These are phyloP conservation scores for Piloderma croceum DNA, from an alignment of 768 basidiomycete genomes.

Conservation along the genomic window DNA sequence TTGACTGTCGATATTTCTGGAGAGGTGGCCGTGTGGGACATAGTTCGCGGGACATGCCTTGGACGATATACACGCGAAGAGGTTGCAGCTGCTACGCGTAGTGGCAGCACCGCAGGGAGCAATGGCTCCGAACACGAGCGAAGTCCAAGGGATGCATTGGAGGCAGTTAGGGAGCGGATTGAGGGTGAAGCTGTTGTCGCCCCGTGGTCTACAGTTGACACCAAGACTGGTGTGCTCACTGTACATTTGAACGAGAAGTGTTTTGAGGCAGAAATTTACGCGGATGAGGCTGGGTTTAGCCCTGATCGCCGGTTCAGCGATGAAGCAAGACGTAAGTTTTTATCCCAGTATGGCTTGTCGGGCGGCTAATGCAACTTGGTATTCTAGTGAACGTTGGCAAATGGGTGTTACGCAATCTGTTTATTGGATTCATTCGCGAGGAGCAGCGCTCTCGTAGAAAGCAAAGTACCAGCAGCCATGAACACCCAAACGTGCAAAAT, in stretches of 20 bases:
- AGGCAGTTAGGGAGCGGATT: constrained; percentile 83
- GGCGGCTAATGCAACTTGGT: constrained; percentile 6
- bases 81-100: constrained; percentile 50
- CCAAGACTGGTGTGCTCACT: constrained; percentile 81
- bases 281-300: constrained; percentile 79
- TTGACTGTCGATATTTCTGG: constrained; percentile 87
- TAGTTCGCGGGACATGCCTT: constrained; percentile 69
- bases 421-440: constrained; percentile 70
- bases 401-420: constrained; percentile 85
- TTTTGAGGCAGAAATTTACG: constrained; percentile 94
- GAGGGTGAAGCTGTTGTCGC: constrained; percentile 88
- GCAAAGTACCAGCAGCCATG: constrained; percentile 26
- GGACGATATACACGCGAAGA: constrained; percentile 67
- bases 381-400: constrained; percentile 82
- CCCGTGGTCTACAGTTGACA: constrained; percentile 85
- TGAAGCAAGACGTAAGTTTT: constrained; percentile 70
- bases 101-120: constrained; percentile 40
- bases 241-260: constrained; percentile 83
- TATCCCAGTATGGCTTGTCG: constrained; percentile 4
- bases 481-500: no score
- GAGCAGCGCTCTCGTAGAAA: constrained; percentile 36
- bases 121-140: constrained; percentile 41
- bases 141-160: constrained; percentile 79
- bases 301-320: constrained; percentile 60
- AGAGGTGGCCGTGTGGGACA: constrained; percentile 89